Conservation (phyloP, 1,284 basidiomycete genomes). For the Wallemia mellicola region DNA sequence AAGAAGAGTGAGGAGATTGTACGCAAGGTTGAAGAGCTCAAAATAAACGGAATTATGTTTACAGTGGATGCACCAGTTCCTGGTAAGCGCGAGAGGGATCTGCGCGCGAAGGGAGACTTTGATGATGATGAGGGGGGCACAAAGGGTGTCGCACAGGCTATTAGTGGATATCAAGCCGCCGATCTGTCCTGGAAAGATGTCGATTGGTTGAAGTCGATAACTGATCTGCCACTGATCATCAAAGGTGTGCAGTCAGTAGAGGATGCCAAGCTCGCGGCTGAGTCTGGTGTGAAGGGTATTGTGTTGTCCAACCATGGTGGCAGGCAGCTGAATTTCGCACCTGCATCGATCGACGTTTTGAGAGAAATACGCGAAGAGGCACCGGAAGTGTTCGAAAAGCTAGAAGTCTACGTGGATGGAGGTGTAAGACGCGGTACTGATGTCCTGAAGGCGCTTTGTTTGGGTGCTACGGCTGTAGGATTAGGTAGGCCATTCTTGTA, state of each 20-base stretch:
- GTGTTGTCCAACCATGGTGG: slow-evolving; percentile 9
- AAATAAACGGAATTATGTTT: slow-evolving; percentile 42
- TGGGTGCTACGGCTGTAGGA: slow-evolving; percentile 69
- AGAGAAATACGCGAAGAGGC: slow-evolving; percentile 36
- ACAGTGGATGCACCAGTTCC: slow-evolving; percentile 69
- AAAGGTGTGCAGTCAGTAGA: slow-evolving; percentile 30
- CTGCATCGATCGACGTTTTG: slow-evolving; percentile 43
- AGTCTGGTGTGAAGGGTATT: slow-evolving; percentile 18
- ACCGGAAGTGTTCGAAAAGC: slow-evolving; percentile 40
- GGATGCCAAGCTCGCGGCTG: slow-evolving; percentile 30
- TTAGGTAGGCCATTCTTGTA: slow-evolving; percentile 56
- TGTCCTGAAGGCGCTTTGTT: slow-evolving; percentile 63
- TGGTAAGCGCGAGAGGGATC: slow-evolving; percentile 56
- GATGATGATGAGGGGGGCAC: slow-evolving; percentile 14
- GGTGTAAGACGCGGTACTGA: slow-evolving; percentile 64
- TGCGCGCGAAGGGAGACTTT: slow-evolving; percentile 15
- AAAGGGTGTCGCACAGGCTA: slow-evolving; percentile 18
- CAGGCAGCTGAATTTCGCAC: slow-evolving; percentile 20
- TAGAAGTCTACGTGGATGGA: slow-evolving; percentile 65
- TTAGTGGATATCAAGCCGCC: slow-evolving; percentile 21
- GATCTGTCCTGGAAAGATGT: slow-evolving; percentile 18
- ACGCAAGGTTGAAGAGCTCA: slow-evolving; percentile 33
- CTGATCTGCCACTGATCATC: slow-evolving; percentile 48
- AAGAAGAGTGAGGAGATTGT: slow-evolving; percentile 37
- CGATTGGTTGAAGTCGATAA: slow-evolving; percentile 36